These are phyloP conservation scores for Eragrostis nindensis DNA, from an alignment of 176 grass and related monocot genomes.

Conservation along the genomic window DNA sequence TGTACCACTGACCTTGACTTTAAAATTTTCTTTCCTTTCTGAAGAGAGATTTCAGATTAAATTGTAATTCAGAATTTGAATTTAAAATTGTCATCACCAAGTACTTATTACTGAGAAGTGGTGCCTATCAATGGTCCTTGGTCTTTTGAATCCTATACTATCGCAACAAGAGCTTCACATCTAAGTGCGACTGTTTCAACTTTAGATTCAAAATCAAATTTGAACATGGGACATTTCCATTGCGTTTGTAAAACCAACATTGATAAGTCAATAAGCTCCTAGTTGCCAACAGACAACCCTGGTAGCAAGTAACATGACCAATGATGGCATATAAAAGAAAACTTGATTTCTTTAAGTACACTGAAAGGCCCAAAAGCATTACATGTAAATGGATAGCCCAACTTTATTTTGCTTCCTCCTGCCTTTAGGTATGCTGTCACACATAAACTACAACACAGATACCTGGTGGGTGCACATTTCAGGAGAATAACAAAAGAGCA, in stretches of 20 bases:
- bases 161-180: not conserved
- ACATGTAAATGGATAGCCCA: slow-evolving; percentile 21
- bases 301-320: not conserved
- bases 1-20: too few relatives aligned
- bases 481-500: not conserved
- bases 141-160: not conserved
- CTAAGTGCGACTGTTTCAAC: not conserved
- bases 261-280: not conserved
- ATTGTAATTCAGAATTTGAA: not conserved
- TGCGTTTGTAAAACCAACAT: not conserved
- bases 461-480: slow-evolving; percentile 28
- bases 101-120: too few relatives aligned
- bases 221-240: not conserved
- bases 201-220: not conserved
- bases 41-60: too few relatives aligned
- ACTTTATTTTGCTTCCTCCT: slow-evolving; percentile 31
- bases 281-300: not conserved
- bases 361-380: slow-evolving; percentile 24
- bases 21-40: too few relatives aligned
- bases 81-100: not conserved
- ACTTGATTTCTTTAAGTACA: slow-evolving; percentile 8
- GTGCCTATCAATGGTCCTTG: not conserved
- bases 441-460: slow-evolving; percentile 19
- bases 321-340: slow-evolving; percentile 6
- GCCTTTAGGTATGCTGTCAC: slow-evolving; percentile 32